Evolutionary conservation across 1,139 yeast genomes (phyloP), one percentile per base, ranked within the genome.

Genomic region (Yamadazyma dushanensis): DNA sequence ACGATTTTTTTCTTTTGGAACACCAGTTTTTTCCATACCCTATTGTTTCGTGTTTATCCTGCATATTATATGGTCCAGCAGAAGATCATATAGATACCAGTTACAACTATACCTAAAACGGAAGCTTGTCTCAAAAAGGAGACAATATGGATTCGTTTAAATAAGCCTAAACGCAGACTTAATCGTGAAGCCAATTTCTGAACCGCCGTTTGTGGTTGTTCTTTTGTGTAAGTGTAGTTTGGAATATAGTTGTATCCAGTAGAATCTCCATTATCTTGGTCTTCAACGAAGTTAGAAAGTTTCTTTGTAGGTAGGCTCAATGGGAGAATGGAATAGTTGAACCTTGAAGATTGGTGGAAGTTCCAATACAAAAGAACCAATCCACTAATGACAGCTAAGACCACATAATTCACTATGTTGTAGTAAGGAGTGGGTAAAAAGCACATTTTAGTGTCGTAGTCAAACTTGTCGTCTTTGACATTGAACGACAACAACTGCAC

Each of bases 361-460:
- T 64, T 60, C 61, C 64, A 63, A 40, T 48, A 47, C 13, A 69
- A 47, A 11, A 70, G 40, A 2, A 58, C 18, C 3, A 59, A 14
- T 0, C 59, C 70, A 13, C 67, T 58, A 1, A 56, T 23, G 3
- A 70, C 57, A 1, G 78, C 72, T 38, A 68, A 49, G 0, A 56
- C 29, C 1, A 66, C 58, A 46, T 76, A 77, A 34, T 57, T 44
- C 3, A 51, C 46, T 2, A 76, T 57, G 43, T 73, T 74, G 20
- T 57, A 40, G 47, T 75, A 76, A 2, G 83, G 82, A 2, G 63
- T 58, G 8, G 76, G 75, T 30, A 73, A 52, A 50, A 70, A 71
- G 51, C 83, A 77, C 19, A 75, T 50, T 4, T 55, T 46, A 2
- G 75, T 70, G n/a, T 60, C 53, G 46, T 70, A 72, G 4, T 47